phyloP scores from a whole-genome alignment of 768 basidiomycete species.

The Xerocomus potaroensis region DNA sequence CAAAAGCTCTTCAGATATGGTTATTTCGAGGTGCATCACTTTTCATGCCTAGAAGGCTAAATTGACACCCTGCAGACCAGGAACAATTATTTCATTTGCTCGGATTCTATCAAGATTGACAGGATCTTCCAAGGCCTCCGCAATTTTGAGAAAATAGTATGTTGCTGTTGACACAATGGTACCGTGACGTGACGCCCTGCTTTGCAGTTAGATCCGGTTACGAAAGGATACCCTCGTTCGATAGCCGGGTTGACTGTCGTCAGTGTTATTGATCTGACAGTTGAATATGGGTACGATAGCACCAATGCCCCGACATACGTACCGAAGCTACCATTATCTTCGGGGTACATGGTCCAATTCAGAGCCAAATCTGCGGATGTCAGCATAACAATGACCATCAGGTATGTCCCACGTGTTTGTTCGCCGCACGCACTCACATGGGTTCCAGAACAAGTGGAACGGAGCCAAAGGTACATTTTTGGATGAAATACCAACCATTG shows the following conservation, averaged over 20 bases:
- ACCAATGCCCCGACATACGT: constrained; percentile 60
- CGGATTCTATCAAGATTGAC: constrained; percentile 60
- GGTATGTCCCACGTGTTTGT: constrained; percentile 39
- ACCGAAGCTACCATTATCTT: constrained; percentile 65
- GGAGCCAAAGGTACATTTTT: constrained; percentile 67
- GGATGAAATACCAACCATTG: neutral
- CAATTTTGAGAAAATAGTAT: constrained; percentile 43
- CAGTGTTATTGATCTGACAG: constrained; percentile 70
- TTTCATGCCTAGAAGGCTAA: neutral
- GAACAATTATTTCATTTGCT: constrained; percentile 80
- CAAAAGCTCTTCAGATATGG: constrained; percentile 51
- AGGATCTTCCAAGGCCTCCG: constrained; percentile 66
- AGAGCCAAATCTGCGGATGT: constrained; percentile 43
- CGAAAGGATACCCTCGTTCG: constrained; percentile 49
- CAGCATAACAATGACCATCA: constrained; percentile 62
- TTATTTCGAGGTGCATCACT: constrained; percentile 57
- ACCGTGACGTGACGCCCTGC: neutral
- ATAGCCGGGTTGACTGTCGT: constrained; percentile 61
- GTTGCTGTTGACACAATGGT: constrained; percentile 2
- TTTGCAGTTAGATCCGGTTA: constrained; percentile 17
- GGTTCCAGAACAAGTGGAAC: constrained; percentile 75
- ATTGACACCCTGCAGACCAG: constrained; percentile 47
- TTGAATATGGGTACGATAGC: constrained; percentile 62
- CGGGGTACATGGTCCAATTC: constrained; percentile 85
- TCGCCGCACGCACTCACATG: neutral